Evolutionary conservation across 2,329 filamentous ascomycete genomes (phyloP).

Genomic region (Cercospora citrullina): DNA sequence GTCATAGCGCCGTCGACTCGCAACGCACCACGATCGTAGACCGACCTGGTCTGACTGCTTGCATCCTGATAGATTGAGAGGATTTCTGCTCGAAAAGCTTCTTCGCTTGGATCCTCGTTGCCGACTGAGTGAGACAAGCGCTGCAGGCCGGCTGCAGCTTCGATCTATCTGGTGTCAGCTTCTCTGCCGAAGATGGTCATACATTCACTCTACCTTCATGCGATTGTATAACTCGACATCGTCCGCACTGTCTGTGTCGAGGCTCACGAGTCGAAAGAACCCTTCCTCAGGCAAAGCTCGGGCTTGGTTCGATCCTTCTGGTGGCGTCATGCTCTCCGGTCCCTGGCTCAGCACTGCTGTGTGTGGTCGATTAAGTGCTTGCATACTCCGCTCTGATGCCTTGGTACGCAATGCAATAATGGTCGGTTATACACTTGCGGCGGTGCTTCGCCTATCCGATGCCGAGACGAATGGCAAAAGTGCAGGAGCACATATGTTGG

Average conservation of each 20-base stretch:
- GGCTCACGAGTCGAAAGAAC: background rate
- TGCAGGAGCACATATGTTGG: background rate
- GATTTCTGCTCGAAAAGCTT: slow-evolving; percentile 45
- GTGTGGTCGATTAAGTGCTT: background rate
- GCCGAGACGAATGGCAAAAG: background rate
- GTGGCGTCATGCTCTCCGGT: background rate
- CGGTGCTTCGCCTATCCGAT: background rate
- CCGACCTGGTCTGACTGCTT: slow-evolving; percentile 39
- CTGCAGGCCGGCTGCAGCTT: slow-evolving; percentile 7
- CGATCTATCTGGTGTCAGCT: background rate
- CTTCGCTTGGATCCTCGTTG: slow-evolving; percentile 38
- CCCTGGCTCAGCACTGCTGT: background rate
- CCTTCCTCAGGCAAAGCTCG: slow-evolving; percentile 1
- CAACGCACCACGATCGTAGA: slow-evolving; percentile 44
- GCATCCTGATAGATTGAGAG: slow-evolving; percentile 42
- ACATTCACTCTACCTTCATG: background rate
- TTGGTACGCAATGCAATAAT: background rate
- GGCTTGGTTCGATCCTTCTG: background rate
- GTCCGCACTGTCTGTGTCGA: background rate
- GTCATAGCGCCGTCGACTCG: slow-evolving; percentile 39
- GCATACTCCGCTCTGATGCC: background rate
- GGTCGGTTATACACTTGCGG: too few species aligned
- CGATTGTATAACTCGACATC: background rate
- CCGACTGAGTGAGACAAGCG: background rate
- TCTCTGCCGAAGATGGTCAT: too few species aligned